These are phyloP conservation scores for Pleurozium schreberi DNA, from an alignment of 225 moss, liverwort and hornwort species.

Conservation along the genomic window DNA sequence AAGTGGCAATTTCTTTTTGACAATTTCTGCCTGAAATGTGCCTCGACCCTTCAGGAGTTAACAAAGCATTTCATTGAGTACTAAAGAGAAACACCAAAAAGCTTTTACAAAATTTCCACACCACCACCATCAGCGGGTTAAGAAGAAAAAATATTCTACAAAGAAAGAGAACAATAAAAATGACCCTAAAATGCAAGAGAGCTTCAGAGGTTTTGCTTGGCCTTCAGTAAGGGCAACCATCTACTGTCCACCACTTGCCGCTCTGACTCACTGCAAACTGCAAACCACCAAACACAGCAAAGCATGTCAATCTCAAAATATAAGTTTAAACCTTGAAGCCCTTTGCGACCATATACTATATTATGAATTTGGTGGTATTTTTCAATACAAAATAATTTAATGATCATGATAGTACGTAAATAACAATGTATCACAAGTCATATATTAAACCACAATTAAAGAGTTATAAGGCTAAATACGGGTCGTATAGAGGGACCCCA, in stretches of 20 bases:
- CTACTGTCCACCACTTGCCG: conserved; percentile 20
- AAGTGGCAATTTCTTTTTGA: not conserved
- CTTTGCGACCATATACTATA: no score
- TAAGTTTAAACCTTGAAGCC: no score
- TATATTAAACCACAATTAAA: no score
- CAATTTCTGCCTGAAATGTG: not conserved
- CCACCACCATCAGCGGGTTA: not conserved
- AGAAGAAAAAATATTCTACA: not conserved
- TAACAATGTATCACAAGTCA: no score
- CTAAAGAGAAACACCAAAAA: not conserved
- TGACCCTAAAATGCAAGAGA: not conserved
- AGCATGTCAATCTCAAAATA: not conserved
- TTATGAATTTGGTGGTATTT: no score
- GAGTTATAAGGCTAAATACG: no score
- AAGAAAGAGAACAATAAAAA: not conserved
- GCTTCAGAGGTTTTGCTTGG: conserved; percentile 19
- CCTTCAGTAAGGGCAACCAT: conserved; percentile 38
- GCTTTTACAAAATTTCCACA: no score
- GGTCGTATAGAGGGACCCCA: no score
- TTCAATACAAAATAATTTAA: no score
- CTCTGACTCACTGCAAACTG: conserved; percentile 12
- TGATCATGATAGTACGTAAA: no score
- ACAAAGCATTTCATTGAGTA: not conserved
- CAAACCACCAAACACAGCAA: not conserved
- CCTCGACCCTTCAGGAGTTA: not conserved